Conservation (phyloP, 2,329 filamentous ascomycete species). For the Zasmidium citrigriseum region DNA sequence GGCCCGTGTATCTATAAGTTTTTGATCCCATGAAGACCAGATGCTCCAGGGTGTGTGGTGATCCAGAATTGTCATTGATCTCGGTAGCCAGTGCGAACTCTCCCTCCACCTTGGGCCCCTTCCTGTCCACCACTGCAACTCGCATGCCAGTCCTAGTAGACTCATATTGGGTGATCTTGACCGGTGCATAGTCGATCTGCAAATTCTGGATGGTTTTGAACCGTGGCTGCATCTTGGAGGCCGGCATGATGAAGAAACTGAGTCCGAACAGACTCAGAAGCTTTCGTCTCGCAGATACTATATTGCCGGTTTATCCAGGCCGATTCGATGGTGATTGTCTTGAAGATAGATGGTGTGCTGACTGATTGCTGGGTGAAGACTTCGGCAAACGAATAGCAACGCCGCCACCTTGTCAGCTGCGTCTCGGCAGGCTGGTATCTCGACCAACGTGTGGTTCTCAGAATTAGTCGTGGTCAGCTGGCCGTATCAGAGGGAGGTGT, state of each 20-base stretch:
- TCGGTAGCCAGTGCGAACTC: conserved; percentile 96
- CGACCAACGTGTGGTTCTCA: too few species aligned
- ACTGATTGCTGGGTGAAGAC: too few species aligned
- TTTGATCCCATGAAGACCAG: conserved; percentile 72
- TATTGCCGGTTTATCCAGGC: not conserved
- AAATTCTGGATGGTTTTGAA: conserved; percentile 88
- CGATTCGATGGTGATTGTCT: not conserved
- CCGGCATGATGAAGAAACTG: conserved; percentile 28
- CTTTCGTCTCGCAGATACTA: not conserved
- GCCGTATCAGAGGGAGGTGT: too few species aligned
- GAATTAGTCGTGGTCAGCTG: too few species aligned
- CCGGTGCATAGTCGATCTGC: conserved; percentile 84
- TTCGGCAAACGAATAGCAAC: too few species aligned
- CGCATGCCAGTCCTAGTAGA: conserved; percentile 93
- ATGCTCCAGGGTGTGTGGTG: conserved; percentile 62
- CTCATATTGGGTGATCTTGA: conserved; percentile 90
- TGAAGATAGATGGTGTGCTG: not conserved
- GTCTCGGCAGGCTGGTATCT: too few species aligned
- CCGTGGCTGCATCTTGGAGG: conserved; percentile 47
- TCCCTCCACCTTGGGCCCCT: conserved; percentile 92
- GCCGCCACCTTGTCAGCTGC: too few species aligned
- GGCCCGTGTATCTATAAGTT: conserved; percentile 90
- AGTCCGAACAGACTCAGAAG: not conserved
- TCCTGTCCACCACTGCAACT: conserved; percentile 85
- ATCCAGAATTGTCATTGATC: conserved; percentile 95